These are phyloP conservation scores for Trichaptum fuscoviolaceum DNA, from an alignment of 768 basidiomycete genomes.

Conservation along the genomic window DNA sequence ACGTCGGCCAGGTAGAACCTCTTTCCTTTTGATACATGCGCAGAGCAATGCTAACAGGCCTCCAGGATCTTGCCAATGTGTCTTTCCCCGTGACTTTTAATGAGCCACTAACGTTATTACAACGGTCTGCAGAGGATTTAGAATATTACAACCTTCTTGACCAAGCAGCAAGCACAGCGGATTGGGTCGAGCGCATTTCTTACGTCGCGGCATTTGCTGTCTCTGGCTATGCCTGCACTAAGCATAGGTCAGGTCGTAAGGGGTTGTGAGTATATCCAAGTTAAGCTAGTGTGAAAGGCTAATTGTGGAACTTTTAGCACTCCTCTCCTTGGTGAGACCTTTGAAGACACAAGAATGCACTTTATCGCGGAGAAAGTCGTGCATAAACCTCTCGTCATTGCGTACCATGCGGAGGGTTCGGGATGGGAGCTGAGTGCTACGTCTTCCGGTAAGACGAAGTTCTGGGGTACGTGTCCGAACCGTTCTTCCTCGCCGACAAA, in stretches of 20 bases:
- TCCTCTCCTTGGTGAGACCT: conserved; percentile 86
- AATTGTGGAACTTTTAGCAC: conserved; percentile 43
- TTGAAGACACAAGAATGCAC: conserved; percentile 74
- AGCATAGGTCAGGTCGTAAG: conserved; percentile 76
- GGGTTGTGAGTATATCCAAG: conserved; percentile 60
- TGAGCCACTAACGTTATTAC: conserved; percentile 79
- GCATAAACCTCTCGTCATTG: conserved; percentile 80
- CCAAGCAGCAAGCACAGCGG: conserved; percentile 51
- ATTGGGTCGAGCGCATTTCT: conserved; percentile 64
- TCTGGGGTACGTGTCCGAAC: conserved; percentile 64
- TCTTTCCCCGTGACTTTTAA: conserved; percentile 88
- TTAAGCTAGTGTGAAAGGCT: conserved; percentile 1
- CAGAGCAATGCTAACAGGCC: conserved; percentile 4
- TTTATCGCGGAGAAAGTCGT: conserved; percentile 86
- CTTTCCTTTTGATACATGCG: conserved; percentile 3
- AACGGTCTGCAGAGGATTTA: conserved; percentile 77
- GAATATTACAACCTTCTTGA: conserved; percentile 72
- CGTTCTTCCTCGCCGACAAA: conserved; percentile 11
- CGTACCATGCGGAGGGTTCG: conserved; percentile 77
- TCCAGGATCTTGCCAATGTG: conserved; percentile 75
- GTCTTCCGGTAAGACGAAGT: conserved; percentile 80
- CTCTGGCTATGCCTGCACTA: conserved; percentile 78
- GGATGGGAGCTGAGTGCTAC: conserved; percentile 74
- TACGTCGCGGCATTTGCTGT: conserved; percentile 82
- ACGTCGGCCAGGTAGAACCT: conserved; percentile 69